phyloP scores from a whole-genome alignment of 305 asterid species.

The Fraxinus greggii region DNA sequence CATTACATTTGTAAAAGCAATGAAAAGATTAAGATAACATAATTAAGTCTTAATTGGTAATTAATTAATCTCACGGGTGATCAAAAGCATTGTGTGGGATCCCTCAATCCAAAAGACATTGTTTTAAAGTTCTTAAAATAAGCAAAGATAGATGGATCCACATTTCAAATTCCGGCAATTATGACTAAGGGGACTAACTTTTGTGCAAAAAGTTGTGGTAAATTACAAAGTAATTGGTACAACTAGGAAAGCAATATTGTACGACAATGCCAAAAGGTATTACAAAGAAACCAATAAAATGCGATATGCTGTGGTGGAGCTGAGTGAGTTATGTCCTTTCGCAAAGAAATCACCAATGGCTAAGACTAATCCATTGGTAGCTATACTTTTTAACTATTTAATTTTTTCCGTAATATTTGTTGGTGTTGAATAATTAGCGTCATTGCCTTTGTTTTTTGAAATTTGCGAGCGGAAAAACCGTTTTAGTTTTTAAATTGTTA shows the following conservation, averaged over 20 bases:
- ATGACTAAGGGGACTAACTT: neutral
- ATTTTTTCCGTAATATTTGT: neutral
- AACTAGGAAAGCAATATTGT: neutral
- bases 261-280: neutral
- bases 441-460: too few relatives aligned
- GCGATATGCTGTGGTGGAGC: neutral
- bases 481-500: too few relatives aligned
- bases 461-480: too few relatives aligned
- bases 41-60: neutral
- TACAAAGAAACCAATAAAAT: constrained; percentile 8
- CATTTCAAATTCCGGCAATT: neutral
- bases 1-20: neutral
- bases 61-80: neutral
- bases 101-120: neutral
- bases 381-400: neutral
- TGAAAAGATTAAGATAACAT: neutral
- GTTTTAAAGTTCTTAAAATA: neutral
- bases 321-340: neutral
- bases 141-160: neutral
- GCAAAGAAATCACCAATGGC: neutral
- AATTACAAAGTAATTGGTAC: neutral
- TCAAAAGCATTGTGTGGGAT: neutral
- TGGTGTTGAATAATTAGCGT: neutral
- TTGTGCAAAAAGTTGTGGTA: neutral
- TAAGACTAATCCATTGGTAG: neutral